Evolutionary conservation across 352 stramenopile species (phyloP).

Genomic region (Phytopythium vexans): DNA sequence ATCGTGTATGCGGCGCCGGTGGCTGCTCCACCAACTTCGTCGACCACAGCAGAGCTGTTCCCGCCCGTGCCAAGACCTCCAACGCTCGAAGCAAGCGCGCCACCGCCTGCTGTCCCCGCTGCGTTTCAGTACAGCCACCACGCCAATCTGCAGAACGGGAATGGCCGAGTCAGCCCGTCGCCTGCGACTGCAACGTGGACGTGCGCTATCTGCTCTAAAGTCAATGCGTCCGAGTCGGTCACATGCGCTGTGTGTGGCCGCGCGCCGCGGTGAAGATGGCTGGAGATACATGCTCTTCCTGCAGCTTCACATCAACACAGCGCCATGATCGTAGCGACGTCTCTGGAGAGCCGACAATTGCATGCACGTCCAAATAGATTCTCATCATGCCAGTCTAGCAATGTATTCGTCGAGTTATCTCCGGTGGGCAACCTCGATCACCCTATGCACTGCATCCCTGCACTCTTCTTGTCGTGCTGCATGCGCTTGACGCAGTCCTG

Average conservation of each 20-base stretch:
- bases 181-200: slow-evolving; percentile 34
- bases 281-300: too few species aligned
- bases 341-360: too few species aligned
- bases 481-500: slow-evolving; percentile 71
- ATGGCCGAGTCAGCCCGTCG: not conserved
- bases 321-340: too few species aligned
- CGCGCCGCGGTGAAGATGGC: slow-evolving; percentile 22
- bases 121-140: not conserved
- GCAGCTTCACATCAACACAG: too few species aligned
- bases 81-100: not conserved
- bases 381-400: not conserved
- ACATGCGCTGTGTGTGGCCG: slow-evolving; percentile 78
- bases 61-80: not conserved
- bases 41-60: not conserved
- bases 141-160: not conserved
- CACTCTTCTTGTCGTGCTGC: slow-evolving; percentile 21
- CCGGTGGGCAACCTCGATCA: not conserved
- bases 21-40: not conserved
- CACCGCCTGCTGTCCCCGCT: too few species aligned
- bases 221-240: slow-evolving; percentile 34
- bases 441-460: slow-evolving; percentile 5
- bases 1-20: slow-evolving; percentile 3
- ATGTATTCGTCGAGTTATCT: not conserved
- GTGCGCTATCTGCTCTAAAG: slow-evolving; percentile 74
- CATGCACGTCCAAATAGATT: too few species aligned